Evolutionary conservation across 805 yeast species (phyloP), one percentile per base, ranked within the genome.

Genomic region (Schwanniomyces yamadae): DNA sequence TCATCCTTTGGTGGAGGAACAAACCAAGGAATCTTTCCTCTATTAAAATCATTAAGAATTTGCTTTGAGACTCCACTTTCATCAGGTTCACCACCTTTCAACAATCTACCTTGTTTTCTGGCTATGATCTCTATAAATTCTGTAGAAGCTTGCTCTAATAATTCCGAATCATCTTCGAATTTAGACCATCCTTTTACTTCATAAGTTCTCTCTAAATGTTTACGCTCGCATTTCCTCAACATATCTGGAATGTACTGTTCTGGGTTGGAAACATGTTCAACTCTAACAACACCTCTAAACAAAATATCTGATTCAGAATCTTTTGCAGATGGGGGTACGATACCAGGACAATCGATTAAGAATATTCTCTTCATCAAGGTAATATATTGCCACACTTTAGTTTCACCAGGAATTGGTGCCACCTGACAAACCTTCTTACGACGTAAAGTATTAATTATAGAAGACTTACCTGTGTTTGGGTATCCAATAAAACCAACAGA

Each of bases 21-120:
- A 59, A 91, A 91, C 99, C 99, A 91, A 16, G 99, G 99, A 37
- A 91, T 91, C 55, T 88, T 87, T 43, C 99, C 99, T 63, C 99
- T 78, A 65, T 89, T 91, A 73, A 91, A 91, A 61, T 91, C 99
- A 50, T 88, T 88, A 59, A 91, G 75, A 20, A 91, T 83, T 54
- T 83, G 82, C 61, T 89, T 91, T 25, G 98, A 81, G 38, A 91
- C 88, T 52, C 96, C 95, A 46, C 82, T 72, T 63, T 91, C 97
- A 61, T 91, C 98, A 1, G 98, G 95, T 65, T 93, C 99, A 46
- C 97, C 99, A 41, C 99, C 99, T 63, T 91, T 91, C 48, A 93
- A 66, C 49, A 91, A 73, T 61, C 96, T 79, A 44, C 99, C 99
- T 35, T 80, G 85, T 62, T 93, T 93, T 59, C 95, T 80, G 1